These are phyloP conservation scores for Xylaria flabelliformis DNA, from an alignment of 495 filamentous ascomycete genomes.

Conservation along the genomic window DNA sequence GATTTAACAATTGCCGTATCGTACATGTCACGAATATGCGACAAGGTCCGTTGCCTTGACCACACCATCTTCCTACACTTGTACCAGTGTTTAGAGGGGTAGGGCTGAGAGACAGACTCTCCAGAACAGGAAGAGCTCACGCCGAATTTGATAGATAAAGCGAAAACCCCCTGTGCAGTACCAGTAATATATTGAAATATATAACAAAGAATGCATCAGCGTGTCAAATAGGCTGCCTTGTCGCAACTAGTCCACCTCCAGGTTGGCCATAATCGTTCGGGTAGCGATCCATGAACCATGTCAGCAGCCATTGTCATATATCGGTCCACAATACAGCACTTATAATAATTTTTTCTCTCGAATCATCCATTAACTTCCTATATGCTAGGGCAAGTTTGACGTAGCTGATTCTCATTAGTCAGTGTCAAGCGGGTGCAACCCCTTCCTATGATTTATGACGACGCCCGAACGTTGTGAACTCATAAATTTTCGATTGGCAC, in stretches of 20 bases:
- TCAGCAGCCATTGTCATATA: too few relatives aligned
- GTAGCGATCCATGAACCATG: not conserved
- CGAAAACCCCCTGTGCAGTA: not conserved
- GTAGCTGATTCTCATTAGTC: too few relatives aligned
- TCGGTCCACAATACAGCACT: too few relatives aligned
- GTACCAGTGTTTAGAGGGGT: not conserved
- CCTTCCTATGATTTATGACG: too few relatives aligned
- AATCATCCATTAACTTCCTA: too few relatives aligned
- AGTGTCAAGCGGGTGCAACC: too few relatives aligned
- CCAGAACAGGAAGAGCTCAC: not conserved
- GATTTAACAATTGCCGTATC: slow-evolving; percentile 46
- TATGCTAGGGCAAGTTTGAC: too few relatives aligned
- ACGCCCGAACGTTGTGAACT: not conserved
- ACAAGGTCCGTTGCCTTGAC: not conserved
- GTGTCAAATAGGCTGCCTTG: not conserved
- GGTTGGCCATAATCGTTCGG: not conserved
- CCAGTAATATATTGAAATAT: not conserved
- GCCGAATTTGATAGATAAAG: not conserved
- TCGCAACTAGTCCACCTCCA: not conserved
- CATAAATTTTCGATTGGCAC: not conserved
- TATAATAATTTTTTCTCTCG: too few relatives aligned
- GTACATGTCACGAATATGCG: not conserved
- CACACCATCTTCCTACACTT: not conserved
- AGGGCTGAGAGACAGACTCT: not conserved
- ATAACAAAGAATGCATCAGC: not conserved